phyloP scores from a whole-genome alignment of 1,139 yeast genomes.

The Zygosaccharomyces pseudobailii region DNA sequence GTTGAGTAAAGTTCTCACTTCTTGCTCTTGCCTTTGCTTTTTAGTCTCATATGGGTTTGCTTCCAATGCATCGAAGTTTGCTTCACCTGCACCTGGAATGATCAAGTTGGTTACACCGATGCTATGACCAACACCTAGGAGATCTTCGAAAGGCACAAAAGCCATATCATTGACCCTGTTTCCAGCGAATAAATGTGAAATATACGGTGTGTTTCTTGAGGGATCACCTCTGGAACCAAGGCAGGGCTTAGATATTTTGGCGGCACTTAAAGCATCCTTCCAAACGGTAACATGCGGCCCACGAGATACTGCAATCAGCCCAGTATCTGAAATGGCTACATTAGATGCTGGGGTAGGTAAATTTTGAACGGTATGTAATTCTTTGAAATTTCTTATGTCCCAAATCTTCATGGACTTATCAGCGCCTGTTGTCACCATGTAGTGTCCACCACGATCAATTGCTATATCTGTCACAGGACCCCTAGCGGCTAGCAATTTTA shows the following conservation, averaged over 20 bases:
- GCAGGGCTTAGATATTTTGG: conserved; percentile 38
- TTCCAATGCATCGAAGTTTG: conserved; percentile 93
- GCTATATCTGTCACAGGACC: conserved; percentile 89
- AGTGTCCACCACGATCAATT: conserved; percentile 84
- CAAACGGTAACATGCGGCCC: conserved; percentile 90
- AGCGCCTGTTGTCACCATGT: conserved; percentile 91
- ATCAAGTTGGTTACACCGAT: conserved; percentile 74
- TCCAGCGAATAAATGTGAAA: conserved; percentile 84
- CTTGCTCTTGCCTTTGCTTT: conserved; percentile 90
- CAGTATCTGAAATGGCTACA: conserved; percentile 79
- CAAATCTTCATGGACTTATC: conserved; percentile 84
- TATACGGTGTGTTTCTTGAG: conserved; percentile 66
- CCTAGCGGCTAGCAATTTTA: conserved; percentile 69
- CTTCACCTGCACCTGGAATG: conserved; percentile 97
- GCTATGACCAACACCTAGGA: conserved; percentile 82
- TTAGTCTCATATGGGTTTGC: conserved; percentile 88
- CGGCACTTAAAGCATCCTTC: conserved; percentile 62
- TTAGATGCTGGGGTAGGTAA: conserved; percentile 86
- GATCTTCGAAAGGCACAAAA: conserved; percentile 95
- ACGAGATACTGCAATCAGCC: conserved; percentile 84
- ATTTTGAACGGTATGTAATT: conserved; percentile 53
- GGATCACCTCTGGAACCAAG: conserved; percentile 36
- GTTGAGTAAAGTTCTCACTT: conserved; percentile 79
- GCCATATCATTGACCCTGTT: conserved; percentile 61
- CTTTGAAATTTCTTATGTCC: conserved; percentile 85